Evolutionary conservation across 495 filamentous ascomycete species (phyloP), one percentile per base, ranked within the genome.

Genomic region (Xylaria flabelliformis): DNA sequence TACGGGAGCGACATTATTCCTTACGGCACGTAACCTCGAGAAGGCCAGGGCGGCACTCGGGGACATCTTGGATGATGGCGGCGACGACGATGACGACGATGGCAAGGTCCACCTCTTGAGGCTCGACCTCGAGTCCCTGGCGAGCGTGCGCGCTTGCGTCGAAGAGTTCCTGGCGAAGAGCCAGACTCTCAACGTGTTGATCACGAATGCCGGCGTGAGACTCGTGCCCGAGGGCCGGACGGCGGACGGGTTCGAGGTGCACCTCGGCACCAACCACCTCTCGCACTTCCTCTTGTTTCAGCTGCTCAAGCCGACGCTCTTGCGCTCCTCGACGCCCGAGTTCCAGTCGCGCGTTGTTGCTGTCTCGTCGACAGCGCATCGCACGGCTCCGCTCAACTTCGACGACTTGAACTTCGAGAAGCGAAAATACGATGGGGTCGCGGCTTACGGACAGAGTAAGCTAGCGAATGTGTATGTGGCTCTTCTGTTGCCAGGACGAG

Each of bases 211-310:
- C 2, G 77, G 71, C 19, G 79, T 88, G 26, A 86, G 88, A 82
- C 81, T 74, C 15, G 73, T 80, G 17, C 82, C 81, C 19, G 76
- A 84, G 6, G 64, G 64, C 7, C 76, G 80, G 1, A 88, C 83
- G 4, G 72, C 72, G n/a, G 83, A 89, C 58, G 83, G 83, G 13
- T 83, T 84, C 69, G 86, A 89, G 71, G 75, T 77, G 0, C 84
- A 88, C 64, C 83, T 89, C 66, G 83, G 79, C 17, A 86, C 83
- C 0, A 87, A 88, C 76, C 83, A 89, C 73, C 77, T 88, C 0
- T 79, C 72, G 8, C 87, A 89, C 71, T 88, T 87, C 77, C 82
- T 87, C 29, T 77, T 89, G n/a, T 86, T 88, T 76, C 70, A 83
- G n/a, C 82, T 85, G 5, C 82, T 89, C 41, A 81, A 83, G 72